These are phyloP conservation scores for Pythium coloratum DNA, from an alignment of 352 stramenopile species.

Conservation along the genomic window DNA sequence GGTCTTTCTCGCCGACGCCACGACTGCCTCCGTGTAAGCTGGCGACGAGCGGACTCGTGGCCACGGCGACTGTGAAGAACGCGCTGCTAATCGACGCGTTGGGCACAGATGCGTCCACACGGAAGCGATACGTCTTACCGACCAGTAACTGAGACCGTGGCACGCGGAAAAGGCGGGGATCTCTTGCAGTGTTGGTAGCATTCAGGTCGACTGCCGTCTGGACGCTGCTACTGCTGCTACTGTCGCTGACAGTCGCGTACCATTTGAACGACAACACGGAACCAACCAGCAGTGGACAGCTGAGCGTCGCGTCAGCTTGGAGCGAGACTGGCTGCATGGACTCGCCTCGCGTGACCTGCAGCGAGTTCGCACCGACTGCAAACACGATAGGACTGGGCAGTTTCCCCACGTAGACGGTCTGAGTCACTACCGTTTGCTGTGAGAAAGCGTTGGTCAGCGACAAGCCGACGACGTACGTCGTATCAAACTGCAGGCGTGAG, in stretches of 20 bases:
- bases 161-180: constrained; percentile 61
- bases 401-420: constrained; percentile 39
- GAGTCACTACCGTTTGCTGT: constrained; percentile 28
- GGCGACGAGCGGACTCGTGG: constrained; percentile 38
- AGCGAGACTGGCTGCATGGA: constrained; percentile 36
- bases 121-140: constrained; percentile 58
- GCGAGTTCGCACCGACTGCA: constrained; percentile 40
- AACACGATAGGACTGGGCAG: constrained; percentile 49
- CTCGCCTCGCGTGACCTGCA: constrained; percentile 39
- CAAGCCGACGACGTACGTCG: constrained; percentile 48
- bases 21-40: constrained; percentile 45
- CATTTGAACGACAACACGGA: constrained; percentile 43
- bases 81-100: constrained; percentile 36
- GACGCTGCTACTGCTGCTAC: not conserved
- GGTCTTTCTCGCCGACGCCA: constrained; percentile 48
- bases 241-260: constrained; percentile 30
- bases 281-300: constrained; percentile 37
- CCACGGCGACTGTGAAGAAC: constrained; percentile 43
- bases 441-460: constrained; percentile 62
- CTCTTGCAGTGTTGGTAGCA: constrained; percentile 52
- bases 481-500: constrained; percentile 36
- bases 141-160: constrained; percentile 35
- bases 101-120: constrained; percentile 34
- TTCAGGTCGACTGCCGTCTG: constrained; percentile 35
- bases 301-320: constrained; percentile 47